Evolutionary conservation across 2,329 filamentous ascomycete genomes (phyloP), one percentile per base, ranked within the genome.

Genomic region (Penicillium sp.): DNA sequence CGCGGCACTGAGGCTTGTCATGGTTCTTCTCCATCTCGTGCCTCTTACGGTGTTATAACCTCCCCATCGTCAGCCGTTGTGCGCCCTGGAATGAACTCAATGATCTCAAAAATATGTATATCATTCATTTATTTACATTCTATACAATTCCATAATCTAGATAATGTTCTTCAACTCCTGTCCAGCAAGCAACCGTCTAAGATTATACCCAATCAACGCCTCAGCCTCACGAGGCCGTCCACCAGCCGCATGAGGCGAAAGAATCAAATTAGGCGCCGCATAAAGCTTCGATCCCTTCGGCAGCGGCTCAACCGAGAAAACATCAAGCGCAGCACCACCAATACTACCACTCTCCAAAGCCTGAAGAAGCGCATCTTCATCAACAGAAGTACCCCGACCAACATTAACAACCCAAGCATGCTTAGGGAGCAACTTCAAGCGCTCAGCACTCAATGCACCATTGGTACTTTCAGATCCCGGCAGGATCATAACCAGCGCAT

Each of bases 401-500:
- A 64, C 61, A 54, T 64, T 64, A 4, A 64, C 60, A 16, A 64
- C 45, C 61, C 61, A 64, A 45, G 61, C 58, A 51, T 87, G 84
- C 58, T 78, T 79, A 36, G 84, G 83, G 56, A 87, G 71, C 43
- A 79, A 65, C 58, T 70, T 73, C 42, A 87, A 66, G 7, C 82
- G 69, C 68, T 83, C 81, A 27, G 75, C 76, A 60, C 81, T 82
- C 55, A 87, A 75, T 1, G 75, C 83, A 61, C 86, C 72, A 34
- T 72, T 73, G 24, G 84, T 87, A n/a, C 77, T 74, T 8, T 80
- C 81, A 34, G 79, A 79, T 0, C 84, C 84, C 0, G 84, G 84
- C 7, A 87, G 75, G 58, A 87, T 87, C 84, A 88, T 86, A 61
- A 88, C 83, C n/a, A 88, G 75, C 0, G 83, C 85, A 62, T 88